These are phyloP conservation scores for Auriscalpium orientale DNA, from an alignment of 768 basidiomycete genomes.

Conservation along the genomic window DNA sequence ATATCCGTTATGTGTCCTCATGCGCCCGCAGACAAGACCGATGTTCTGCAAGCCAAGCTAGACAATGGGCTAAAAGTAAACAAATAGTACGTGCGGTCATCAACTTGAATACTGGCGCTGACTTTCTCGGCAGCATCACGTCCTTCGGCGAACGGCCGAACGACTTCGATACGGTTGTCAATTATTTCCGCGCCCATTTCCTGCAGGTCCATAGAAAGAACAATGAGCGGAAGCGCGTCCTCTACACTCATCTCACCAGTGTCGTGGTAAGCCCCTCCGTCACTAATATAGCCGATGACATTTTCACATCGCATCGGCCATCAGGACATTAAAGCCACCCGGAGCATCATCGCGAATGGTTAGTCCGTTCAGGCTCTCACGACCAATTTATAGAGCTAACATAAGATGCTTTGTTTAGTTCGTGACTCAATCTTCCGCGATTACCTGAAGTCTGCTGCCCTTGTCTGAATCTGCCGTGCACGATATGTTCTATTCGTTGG, in stretches of 20 bases:
- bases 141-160: slow-evolving; percentile 78
- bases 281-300: neutral
- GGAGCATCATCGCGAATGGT: slow-evolving; percentile 80
- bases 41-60: slow-evolving; percentile 67
- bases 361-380: slow-evolving; percentile 3
- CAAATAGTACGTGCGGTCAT: slow-evolving; percentile 54
- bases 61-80: slow-evolving; percentile 58
- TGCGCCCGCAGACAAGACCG: slow-evolving; percentile 39
- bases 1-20: neutral
- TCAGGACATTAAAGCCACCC: slow-evolving; percentile 78
- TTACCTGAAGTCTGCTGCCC: slow-evolving; percentile 29
- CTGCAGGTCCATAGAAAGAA: slow-evolving; percentile 74
- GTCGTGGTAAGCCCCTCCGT: slow-evolving; percentile 46
- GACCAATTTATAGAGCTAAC: neutral
- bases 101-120: neutral
- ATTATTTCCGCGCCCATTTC: slow-evolving; percentile 86
- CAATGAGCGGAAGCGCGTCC: slow-evolving; percentile 71
- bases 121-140: slow-evolving; percentile 46
- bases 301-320: slow-evolving; percentile 2
- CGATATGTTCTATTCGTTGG: neutral
- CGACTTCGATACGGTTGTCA: slow-evolving; percentile 72
- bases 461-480: slow-evolving; percentile 20
- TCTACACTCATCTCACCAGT: slow-evolving; percentile 77
- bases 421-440: slow-evolving; percentile 31
- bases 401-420: slow-evolving; percentile 8